A percentile compares a stretch with the other conserved stretches of the same genome.
Evolutionary conservation across 2,329 filamentous ascomycete species (phyloP).

Genomic region (Colletotrichum theobromicola): DNA sequence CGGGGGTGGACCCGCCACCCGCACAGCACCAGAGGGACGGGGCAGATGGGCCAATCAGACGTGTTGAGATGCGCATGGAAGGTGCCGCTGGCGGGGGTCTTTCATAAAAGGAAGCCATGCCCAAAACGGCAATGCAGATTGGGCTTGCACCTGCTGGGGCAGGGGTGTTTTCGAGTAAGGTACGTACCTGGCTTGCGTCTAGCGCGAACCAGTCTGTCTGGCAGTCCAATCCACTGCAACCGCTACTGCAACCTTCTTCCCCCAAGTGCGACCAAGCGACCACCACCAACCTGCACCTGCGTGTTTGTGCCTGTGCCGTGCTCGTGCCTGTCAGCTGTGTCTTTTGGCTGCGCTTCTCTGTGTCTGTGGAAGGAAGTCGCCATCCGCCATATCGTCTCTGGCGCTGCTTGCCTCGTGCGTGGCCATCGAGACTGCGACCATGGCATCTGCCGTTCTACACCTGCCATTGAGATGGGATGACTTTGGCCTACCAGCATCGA

Average conservation of each 20-base stretch:
- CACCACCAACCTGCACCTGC: neutral
- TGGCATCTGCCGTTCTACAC: neutral
- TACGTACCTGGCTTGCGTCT: neutral
- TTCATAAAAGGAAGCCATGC: neutral
- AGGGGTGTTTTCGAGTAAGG: neutral
- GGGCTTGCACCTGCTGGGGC: neutral
- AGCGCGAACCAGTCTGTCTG: conserved; percentile 4
- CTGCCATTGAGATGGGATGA: neutral
- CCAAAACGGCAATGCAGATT: neutral
- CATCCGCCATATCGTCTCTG: neutral
- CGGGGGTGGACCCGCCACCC: neutral
- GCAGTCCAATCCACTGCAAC: conserved; percentile 1
- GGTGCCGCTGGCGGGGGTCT: neutral
- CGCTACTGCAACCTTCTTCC: conserved; percentile 23
- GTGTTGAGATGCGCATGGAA: neutral
- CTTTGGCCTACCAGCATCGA: neutral
- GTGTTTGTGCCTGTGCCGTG: neutral
- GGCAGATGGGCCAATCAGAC: conserved; percentile 3
- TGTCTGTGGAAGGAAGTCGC: neutral
- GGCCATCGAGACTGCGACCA: neutral
- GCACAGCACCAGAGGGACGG: neutral
- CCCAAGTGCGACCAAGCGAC: neutral
- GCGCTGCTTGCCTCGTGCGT: neutral
- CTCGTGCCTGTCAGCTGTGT: neutral
- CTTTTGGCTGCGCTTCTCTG: neutral